Conservation (phyloP, 768 basidiomycete species). For the Russula sp. region DNA sequence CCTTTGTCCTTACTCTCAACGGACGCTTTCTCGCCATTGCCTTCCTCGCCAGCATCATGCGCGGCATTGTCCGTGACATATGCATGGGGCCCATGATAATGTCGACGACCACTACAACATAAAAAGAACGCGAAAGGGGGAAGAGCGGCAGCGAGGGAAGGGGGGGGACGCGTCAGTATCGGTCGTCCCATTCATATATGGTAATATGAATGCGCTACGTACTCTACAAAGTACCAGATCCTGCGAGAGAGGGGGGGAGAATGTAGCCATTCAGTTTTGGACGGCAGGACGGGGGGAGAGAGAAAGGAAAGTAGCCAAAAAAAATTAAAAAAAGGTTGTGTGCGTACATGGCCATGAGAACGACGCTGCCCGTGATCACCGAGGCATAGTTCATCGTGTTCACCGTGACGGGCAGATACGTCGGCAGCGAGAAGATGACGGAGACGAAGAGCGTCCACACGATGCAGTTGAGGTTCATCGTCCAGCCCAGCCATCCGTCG, state of each 20-base stretch:
- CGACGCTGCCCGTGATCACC: slow-evolving; percentile 35
- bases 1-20: not conserved
- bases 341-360: slow-evolving; percentile 29
- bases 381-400: slow-evolving; percentile 80
- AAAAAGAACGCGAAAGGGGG: too few relatives aligned
- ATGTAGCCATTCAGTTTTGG: not conserved
- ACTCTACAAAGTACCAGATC: slow-evolving; percentile 26
- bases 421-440: slow-evolving; percentile 70
- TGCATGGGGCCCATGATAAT: slow-evolving; percentile 17
- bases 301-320: not conserved
- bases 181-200: not conserved
- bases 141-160: too few relatives aligned
- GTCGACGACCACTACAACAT: slow-evolving; percentile 16
- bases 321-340: too few relatives aligned
- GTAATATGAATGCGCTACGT: not conserved
- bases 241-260: not conserved
- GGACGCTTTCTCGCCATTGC: not conserved
- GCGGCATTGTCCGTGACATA: not conserved
- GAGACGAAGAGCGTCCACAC: slow-evolving; percentile 60
- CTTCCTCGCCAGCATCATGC: not conserved
- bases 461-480: slow-evolving; percentile 59
- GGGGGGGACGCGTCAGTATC: not conserved
- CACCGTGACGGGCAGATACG: slow-evolving; percentile 56
- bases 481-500: slow-evolving; percentile 52
- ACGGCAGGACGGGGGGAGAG: not conserved